Conservation (phyloP, 345 rosid species). For the Populus nigra region DNA sequence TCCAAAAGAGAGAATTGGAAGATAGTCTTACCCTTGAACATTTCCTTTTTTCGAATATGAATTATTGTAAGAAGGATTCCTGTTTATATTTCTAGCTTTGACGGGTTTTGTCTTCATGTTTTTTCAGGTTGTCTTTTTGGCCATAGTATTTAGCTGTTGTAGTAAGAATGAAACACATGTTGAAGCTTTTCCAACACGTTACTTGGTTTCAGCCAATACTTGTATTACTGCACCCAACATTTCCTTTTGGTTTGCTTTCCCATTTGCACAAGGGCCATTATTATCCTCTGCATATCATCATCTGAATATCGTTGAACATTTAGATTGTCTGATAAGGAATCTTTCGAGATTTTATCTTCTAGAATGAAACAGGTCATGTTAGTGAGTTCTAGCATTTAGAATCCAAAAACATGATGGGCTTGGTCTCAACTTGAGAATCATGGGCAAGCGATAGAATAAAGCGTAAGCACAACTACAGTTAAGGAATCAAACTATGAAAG, state of each 20-base stretch:
- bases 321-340: neutral
- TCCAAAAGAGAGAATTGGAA: no score
- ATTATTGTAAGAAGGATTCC: neutral
- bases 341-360: neutral
- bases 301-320: neutral
- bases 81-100: neutral
- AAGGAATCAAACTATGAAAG: neutral
- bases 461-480: neutral
- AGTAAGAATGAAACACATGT: neutral
- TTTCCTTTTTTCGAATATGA: no score
- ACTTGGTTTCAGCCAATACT: neutral
- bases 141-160: neutral
- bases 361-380: neutral
- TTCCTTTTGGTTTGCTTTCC: neutral
- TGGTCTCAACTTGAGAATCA: neutral
- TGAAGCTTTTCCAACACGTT: neutral
- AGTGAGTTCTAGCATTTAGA: neutral
- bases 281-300: neutral
- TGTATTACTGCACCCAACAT: neutral
- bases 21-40: no score
- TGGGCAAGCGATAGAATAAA: neutral
- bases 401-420: neutral
- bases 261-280: neutral
- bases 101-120: neutral
- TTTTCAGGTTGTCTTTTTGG: conserved; percentile 8